Percentiles rank a stretch among this genome's conserved stretches.
Evolutionary conservation across 2,329 filamentous ascomycete genomes (phyloP).

Genomic region (Aschersonia sp.): DNA sequence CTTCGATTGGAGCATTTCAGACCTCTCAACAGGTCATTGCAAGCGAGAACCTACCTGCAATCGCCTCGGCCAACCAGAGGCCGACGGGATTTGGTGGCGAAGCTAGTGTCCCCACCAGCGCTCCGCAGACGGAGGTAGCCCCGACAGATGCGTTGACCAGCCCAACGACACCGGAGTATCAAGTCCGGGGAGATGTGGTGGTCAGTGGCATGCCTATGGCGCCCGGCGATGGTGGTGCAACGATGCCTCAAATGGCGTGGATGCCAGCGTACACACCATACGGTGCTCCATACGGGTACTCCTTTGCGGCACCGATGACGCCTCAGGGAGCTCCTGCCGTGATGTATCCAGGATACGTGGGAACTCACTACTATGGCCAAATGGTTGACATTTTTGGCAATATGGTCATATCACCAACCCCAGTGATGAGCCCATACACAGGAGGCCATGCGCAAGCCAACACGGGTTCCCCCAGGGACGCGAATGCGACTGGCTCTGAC

Average conservation of each 20-base stretch:
- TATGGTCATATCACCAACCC: slow-evolving; percentile 8
- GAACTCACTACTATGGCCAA: slow-evolving; percentile 6
- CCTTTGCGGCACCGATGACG: slow-evolving; percentile 6
- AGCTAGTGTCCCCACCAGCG: no score
- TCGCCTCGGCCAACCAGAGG: no score
- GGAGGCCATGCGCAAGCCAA: background rate
- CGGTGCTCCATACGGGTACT: slow-evolving; percentile 5
- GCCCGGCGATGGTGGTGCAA: background rate
- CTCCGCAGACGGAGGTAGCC: no score
- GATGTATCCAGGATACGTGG: slow-evolving; percentile 11
- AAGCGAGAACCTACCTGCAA: background rate
- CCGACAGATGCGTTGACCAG: background rate
- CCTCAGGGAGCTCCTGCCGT: slow-evolving; percentile 7
- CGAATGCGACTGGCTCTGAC: background rate
- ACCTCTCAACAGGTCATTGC: background rate
- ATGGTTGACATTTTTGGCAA: slow-evolving; percentile 9
- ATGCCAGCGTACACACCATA: slow-evolving; percentile 6
- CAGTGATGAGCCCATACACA: slow-evolving; percentile 8
- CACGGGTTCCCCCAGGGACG: background rate
- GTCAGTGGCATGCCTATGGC: background rate
- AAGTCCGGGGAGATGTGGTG: background rate
- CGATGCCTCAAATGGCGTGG: slow-evolving; percentile 7
- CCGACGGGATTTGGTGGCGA: no score
- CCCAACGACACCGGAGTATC: background rate
- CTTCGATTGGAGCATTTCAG: background rate